Evolutionary conservation across 2,329 filamentous ascomycete genomes (phyloP).

Genomic region (Lecanosticta acicola): DNA sequence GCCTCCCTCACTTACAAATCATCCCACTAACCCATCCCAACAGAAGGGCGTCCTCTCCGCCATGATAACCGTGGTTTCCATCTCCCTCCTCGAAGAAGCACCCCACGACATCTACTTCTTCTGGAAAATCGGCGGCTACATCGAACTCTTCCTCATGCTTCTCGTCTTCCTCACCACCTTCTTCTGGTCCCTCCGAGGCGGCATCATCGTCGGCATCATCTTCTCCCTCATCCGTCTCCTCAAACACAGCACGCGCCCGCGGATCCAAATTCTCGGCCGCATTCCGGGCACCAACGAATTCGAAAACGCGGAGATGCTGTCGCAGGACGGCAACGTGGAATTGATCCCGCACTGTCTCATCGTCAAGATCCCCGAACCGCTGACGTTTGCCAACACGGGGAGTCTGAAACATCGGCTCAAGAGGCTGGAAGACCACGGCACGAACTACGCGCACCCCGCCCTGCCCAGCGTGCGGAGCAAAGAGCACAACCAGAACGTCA

Average conservation of each 20-base stretch:
- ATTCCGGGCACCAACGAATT: constrained; percentile 74
- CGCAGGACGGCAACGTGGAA: constrained; percentile 52
- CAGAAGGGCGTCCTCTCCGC: constrained; percentile 89
- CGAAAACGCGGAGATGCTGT: constrained; percentile 67
- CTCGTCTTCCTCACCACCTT: constrained; percentile 88
- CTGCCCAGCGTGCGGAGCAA: constrained; percentile 69
- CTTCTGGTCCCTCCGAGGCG: constrained; percentile 88
- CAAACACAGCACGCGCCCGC: constrained; percentile 80
- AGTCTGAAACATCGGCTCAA: constrained; percentile 79
- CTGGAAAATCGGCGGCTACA: constrained; percentile 74
- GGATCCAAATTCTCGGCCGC: constrained; percentile 92
- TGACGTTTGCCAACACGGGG: constrained; percentile 93
- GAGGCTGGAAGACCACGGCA: constrained; percentile 86
- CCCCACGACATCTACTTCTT: constrained; percentile 92
- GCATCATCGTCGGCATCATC: constrained; percentile 89
- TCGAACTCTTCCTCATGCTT: constrained; percentile 78
- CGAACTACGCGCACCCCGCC: constrained; percentile 74
- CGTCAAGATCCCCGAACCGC: constrained; percentile 92
- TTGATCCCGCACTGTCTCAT: constrained; percentile 90
- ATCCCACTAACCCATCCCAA: not conserved
- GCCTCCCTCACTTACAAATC: not conserved
- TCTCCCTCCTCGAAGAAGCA: constrained; percentile 89
- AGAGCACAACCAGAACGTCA: constrained; percentile 84
- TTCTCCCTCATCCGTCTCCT: constrained; percentile 86
- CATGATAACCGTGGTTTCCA: constrained; percentile 94